Evolutionary conservation across 176 grass and related monocot species (phyloP), one percentile per base, ranked within the genome.

Genomic region (Dactylis glomerata): DNA sequence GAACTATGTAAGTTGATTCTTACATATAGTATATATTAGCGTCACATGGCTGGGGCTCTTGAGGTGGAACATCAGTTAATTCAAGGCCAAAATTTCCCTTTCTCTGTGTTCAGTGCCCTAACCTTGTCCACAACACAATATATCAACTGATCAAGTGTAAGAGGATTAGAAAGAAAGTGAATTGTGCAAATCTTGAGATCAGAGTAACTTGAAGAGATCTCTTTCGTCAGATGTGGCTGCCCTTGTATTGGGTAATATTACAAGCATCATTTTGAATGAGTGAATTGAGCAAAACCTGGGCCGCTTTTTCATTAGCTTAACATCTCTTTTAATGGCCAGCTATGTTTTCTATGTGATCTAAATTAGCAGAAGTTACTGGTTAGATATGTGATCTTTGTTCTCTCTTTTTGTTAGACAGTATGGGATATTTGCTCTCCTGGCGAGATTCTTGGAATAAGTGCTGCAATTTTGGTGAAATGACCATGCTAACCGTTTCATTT

Each of bases 301-400:
- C n/a, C 26, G 5, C 19, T 22, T 54, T 68, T 23, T 45, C 5
- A 59, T n/a, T 57, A 36, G 24, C 26, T n/a, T 33, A 68, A 77
- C 28, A 7, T 23, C 22, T 87, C 54, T 68, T 67, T 82, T 67
- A 44, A 28, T 19, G 33, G 47, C 4, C 46, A 76, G 37, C 57
- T 66, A 51, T 81, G 11, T 65, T 75, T 28, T 55, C 34, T 17
- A 5, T 64, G 19, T 30, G 10, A 72, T 62, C 26, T 44, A 27
- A 28, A 83, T 78, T 11, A 69, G 27, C 68, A 67, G 24, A 75
- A 45, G 13, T 54, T 54, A 20, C 56, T 57, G 22, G 84, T 85
- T 45, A 37, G 9, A 63, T 46, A 54, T 46, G 20, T 51, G 49
- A 27, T 68, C 40, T 67, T 46, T 82, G 17, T 52, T 45, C 50